Conservation (phyloP, 164 flowering plant species). For the Brasenia schreberi region DNA sequence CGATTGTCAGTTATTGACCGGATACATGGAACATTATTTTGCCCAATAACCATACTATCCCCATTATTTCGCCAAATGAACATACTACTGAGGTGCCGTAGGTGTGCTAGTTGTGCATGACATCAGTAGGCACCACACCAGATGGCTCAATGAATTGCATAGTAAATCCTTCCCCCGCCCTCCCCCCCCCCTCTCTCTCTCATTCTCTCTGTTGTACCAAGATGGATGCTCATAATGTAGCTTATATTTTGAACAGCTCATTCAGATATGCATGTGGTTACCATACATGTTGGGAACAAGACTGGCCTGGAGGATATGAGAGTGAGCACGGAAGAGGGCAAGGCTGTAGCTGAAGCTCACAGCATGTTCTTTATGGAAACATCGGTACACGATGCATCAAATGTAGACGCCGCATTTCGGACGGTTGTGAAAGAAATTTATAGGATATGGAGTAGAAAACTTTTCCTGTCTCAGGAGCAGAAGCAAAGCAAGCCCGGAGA, state of each 20-base stretch:
- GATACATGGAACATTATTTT: no score
- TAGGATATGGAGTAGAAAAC: constrained; percentile 54
- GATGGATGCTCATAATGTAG: not conserved
- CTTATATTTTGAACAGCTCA: constrained; percentile 34
- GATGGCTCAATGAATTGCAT: constrained; percentile 71
- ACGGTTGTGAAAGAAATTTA: constrained; percentile 62
- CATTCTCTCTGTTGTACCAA: not conserved
- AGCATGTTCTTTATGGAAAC: constrained; percentile 71
- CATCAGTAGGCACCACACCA: constrained; percentile 54
- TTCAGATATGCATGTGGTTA: constrained; percentile 73
- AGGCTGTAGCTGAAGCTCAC: constrained; percentile 55
- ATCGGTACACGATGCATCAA: constrained; percentile 65
- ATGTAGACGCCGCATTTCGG: constrained; percentile 52
- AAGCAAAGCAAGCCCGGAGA: constrained; percentile 26
- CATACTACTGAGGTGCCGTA: constrained; percentile 61
- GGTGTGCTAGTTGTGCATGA: constrained; percentile 63
- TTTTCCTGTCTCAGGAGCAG: constrained; percentile 39
- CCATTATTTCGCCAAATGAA: no score
- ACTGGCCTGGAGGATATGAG: constrained; percentile 58
- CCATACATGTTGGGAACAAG: constrained; percentile 72
- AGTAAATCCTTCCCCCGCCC: constrained; percentile 39
- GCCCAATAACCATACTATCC: no score
- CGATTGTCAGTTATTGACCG: no score
- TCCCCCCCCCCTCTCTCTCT: not conserved
- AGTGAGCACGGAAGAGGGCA: constrained; percentile 53